These are phyloP conservation scores for Globisporangium abappressorium DNA, from an alignment of 352 stramenopile genomes.

Conservation along the genomic window DNA sequence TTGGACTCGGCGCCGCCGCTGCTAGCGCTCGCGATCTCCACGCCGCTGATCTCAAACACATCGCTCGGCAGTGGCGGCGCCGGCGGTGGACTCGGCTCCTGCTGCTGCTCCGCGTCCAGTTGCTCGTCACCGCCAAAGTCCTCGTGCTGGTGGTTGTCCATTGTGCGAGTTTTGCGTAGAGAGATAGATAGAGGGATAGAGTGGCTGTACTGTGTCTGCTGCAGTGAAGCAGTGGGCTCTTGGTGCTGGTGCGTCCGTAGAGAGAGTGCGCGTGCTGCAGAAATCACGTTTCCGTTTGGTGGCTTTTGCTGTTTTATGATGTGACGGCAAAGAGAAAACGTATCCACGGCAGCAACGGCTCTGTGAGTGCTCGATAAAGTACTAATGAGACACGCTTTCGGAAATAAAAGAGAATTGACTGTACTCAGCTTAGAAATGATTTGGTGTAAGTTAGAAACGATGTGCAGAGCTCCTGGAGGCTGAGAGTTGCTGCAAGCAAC, in stretches of 20 bases:
- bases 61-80: background rate
- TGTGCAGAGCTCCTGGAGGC: too few relatives aligned
- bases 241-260: background rate
- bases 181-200: background rate
- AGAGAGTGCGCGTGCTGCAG: background rate
- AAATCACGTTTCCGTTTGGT: background rate
- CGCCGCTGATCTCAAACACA: constrained; percentile 20
- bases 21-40: constrained; percentile 3
- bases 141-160: constrained; percentile 19
- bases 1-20: constrained; percentile 47
- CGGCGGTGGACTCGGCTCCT: background rate
- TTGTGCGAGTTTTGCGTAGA: constrained; percentile 1
- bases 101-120: constrained; percentile 11
- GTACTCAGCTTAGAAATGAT: background rate
- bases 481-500: too few relatives aligned
- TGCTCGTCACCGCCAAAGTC: constrained; percentile 16
- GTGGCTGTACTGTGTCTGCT: too few relatives aligned
- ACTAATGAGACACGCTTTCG: background rate
- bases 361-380: background rate
- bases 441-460: too few relatives aligned
- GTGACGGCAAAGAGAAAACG: background rate
- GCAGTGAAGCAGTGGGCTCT: too few relatives aligned
- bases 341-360: background rate
- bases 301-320: background rate
- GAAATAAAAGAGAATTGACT: background rate